Percentiles rank a stretch among this genome's conserved stretches.
Conservation (phyloP, 257 asterid genomes). For the Paraleonurus japonicus region DNA sequence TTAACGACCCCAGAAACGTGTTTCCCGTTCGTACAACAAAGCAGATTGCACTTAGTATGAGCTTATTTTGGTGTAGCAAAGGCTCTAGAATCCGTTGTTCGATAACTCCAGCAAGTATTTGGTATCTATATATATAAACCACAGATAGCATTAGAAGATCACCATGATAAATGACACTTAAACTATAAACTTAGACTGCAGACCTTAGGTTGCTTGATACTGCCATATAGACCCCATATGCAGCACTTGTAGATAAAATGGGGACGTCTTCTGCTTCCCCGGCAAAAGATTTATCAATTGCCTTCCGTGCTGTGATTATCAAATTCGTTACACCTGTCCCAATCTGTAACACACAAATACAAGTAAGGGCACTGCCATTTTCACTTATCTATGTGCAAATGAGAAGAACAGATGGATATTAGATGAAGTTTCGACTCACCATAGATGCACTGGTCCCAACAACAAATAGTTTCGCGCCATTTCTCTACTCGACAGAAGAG, state of each 20-base stretch:
- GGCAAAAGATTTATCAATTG: conserved; percentile 69
- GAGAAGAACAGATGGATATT: not conserved
- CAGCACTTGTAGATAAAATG: conserved; percentile 68
- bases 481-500: conserved; percentile 58
- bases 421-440: conserved; percentile 42
- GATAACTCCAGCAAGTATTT: conserved; percentile 82
- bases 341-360: conserved; percentile 43
- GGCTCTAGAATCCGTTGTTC: conserved; percentile 90
- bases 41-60: conserved; percentile 72
- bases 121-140: conserved; percentile 60
- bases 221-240: conserved; percentile 92
- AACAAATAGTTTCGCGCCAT: conserved; percentile 82
- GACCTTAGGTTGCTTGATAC: conserved; percentile 96
- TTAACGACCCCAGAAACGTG: conserved; percentile 88
- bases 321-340: conserved; percentile 92
- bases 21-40: conserved; percentile 91
- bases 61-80: conserved; percentile 75
- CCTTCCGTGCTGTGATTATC: conserved; percentile 65
- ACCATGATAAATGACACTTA: not conserved
- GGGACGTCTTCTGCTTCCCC: conserved; percentile 93
- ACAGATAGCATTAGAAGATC: not conserved
- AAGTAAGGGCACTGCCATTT: not conserved
- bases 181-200: not conserved
- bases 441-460: conserved; percentile 93
- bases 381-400: not conserved